A percentile compares a stretch with the other conserved stretches of the same genome.
These are phyloP conservation scores for Erythrophleum fordii DNA, from an alignment of 306 rosid species.

Conservation along the genomic window DNA sequence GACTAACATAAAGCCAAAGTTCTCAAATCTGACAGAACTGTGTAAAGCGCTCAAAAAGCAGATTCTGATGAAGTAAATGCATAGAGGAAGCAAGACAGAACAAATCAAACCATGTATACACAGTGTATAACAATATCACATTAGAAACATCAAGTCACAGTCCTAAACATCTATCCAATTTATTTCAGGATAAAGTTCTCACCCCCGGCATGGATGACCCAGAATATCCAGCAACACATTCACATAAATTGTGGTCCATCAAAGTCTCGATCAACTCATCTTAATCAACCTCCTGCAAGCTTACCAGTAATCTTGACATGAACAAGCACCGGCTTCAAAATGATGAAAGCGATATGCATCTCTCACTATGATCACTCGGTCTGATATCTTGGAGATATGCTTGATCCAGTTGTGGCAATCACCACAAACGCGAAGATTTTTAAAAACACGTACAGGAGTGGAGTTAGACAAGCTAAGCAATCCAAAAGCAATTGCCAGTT, in stretches of 20 bases:
- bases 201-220: conserved; percentile 33
- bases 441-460: conserved; percentile 66
- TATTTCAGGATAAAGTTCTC: conserved; percentile 17
- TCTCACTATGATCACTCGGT: conserved; percentile 68
- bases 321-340: conserved; percentile 72
- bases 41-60: background rate
- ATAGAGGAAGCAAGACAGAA: conserved; percentile 16
- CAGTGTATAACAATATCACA: conserved; percentile 12
- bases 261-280: conserved; percentile 27
- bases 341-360: conserved; percentile 91
- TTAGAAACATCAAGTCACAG: conserved; percentile 19
- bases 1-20: background rate
- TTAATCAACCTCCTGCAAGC: conserved; percentile 28
- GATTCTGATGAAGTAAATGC: conserved; percentile 17
- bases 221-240: background rate
- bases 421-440: conserved; percentile 84
- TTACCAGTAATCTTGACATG: conserved; percentile 87
- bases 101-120: conserved; percentile 9
- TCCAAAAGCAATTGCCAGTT: conserved; percentile 82
- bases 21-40: background rate
- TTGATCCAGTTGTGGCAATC: conserved; percentile 94
- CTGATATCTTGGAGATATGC: conserved; percentile 61
- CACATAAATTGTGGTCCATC: conserved; percentile 1
- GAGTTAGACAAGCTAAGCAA: conserved; percentile 59
- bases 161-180: conserved; percentile 22